These are phyloP conservation scores for barrel medic (Medicago truncatula) DNA, from an alignment of 306 rosid genomes.

Conservation along the genomic window DNA sequence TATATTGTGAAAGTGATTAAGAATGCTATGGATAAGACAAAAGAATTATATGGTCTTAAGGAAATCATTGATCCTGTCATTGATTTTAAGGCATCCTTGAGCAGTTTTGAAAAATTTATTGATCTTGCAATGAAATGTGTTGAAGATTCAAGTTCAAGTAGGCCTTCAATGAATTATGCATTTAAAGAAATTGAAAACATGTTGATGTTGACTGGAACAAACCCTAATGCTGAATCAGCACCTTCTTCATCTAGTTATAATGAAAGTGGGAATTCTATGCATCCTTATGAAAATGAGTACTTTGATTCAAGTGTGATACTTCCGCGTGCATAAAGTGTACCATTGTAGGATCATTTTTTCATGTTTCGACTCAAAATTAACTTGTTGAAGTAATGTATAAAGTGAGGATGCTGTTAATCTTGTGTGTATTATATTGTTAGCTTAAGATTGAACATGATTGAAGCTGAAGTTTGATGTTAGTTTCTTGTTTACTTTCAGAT, in stretches of 20 bases:
- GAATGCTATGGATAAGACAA: slow-evolving; percentile 50
- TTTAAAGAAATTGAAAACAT: slow-evolving; percentile 72
- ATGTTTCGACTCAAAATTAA: slow-evolving; percentile 6
- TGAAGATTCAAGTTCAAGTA: slow-evolving; percentile 51
- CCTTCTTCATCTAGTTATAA: slow-evolving; percentile 56
- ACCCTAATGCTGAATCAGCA: slow-evolving; percentile 53
- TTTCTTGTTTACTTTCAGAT: slow-evolving; percentile 24
- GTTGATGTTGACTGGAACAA: slow-evolving; percentile 56
- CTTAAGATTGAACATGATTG: slow-evolving; percentile 27
- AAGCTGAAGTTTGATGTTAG: slow-evolving; percentile 16
- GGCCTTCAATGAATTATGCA: slow-evolving; percentile 73
- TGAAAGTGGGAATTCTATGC: slow-evolving; percentile 31
- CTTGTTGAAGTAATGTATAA: slow-evolving; percentile 28
- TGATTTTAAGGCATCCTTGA: slow-evolving; percentile 40
- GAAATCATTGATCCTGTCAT: slow-evolving; percentile 58
- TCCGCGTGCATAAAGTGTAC: slow-evolving; percentile 37
- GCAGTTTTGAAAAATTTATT: slow-evolving; percentile 62
- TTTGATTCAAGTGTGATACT: slow-evolving; percentile 49
- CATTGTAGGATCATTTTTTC: not conserved
- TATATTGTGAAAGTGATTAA: slow-evolving; percentile 68
- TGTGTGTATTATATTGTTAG: not conserved
- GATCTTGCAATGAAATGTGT: slow-evolving; percentile 68
- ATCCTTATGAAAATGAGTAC: slow-evolving; percentile 52
- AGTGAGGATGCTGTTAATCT: not conserved
- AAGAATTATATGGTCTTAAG: slow-evolving; percentile 45